Evolutionary conservation across 2,329 filamentous ascomycete genomes (phyloP).

Genomic region (Sporothrix sp.): DNA sequence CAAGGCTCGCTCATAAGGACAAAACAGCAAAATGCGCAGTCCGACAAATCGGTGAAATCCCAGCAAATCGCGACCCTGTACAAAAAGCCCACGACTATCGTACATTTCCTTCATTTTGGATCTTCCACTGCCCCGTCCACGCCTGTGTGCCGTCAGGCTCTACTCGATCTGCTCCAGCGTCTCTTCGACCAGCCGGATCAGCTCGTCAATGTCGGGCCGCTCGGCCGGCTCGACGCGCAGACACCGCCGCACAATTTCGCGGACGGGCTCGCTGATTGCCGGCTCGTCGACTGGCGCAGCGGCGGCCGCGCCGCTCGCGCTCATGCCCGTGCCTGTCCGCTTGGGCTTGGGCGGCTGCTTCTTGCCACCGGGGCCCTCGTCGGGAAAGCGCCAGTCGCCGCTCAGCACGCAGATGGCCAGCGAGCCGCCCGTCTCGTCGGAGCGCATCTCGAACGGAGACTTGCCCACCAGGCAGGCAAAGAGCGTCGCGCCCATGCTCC

Average conservation of each 20-base stretch:
- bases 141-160: background rate
- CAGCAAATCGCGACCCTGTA: background rate
- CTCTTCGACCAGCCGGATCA: conserved; percentile 68
- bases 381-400: conserved; percentile 94
- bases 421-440: conserved; percentile 90
- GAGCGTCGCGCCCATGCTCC: conserved; percentile 94
- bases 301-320: conserved; percentile 21
- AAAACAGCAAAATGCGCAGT: background rate
- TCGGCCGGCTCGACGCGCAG: conserved; percentile 79
- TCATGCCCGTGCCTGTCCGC: conserved; percentile 22
- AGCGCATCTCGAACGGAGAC: conserved; percentile 90
- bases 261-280: conserved; percentile 68
- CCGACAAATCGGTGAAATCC: background rate
- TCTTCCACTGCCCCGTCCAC: background rate
- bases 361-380: conserved; percentile 58
- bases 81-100: conserved; percentile 3
- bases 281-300: conserved; percentile 30
- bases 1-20: conserved; percentile 4
- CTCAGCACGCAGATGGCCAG: conserved; percentile 86
- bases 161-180: conserved; percentile 60
- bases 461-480: conserved; percentile 96
- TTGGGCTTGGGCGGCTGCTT: conserved; percentile 24
- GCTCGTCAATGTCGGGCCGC: conserved; percentile 74
- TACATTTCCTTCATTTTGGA: background rate
- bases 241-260: conserved; percentile 80